Evolutionary conservation across 805 yeast genomes (phyloP), one percentile per base, ranked within the genome.

Genomic region (Nakazawaea siamensis): DNA sequence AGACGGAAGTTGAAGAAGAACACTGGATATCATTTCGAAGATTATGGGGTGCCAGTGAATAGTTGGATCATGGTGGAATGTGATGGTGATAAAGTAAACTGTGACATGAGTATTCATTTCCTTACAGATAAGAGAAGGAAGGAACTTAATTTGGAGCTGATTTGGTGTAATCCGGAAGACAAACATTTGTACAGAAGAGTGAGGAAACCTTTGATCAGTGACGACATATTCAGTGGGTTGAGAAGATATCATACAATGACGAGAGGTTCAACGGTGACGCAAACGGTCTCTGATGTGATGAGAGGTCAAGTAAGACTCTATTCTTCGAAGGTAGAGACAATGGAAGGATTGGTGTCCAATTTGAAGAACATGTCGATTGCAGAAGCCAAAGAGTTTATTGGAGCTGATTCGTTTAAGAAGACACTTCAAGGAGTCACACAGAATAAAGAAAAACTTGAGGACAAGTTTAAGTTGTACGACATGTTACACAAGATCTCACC

Each of bases 21-120:
- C n/a, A 64, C 64, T 12, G 68, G 69, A 12, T 62, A 68, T 34
- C 66, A 76, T 1, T 73, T 73, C 44, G 69, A 69, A 39, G 75
- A 70, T 37, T 77, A 70, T 46, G 81, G 83, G 12, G 57, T 60
- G 10, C 45, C 63, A 5, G 64, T 76, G 4, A 86, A 85, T 46
- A 71, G 83, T 18, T 88, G 97, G 97, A 75, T 84, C 16, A 74
- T 84, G 70, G 62, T 87, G 31, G 86, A 85, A 46, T 70, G 85
- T 32, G 86, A 84, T 45, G 69, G 84, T 30, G 62, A 66, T 18
- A 56, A 71, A 2, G 80, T 78, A 41, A 73, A 74, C 25, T n/a
- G n/a, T n/a, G n/a, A n/a, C n/a, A 69, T 86, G 3, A 70, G 65
- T 36, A 67, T 88, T 21, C 95, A 88, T 55, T 55, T 88, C 13